Base-by-base conservation (phyloP, 2,329 filamentous ascomycete species). In the Blastomyces percursus region DNA sequence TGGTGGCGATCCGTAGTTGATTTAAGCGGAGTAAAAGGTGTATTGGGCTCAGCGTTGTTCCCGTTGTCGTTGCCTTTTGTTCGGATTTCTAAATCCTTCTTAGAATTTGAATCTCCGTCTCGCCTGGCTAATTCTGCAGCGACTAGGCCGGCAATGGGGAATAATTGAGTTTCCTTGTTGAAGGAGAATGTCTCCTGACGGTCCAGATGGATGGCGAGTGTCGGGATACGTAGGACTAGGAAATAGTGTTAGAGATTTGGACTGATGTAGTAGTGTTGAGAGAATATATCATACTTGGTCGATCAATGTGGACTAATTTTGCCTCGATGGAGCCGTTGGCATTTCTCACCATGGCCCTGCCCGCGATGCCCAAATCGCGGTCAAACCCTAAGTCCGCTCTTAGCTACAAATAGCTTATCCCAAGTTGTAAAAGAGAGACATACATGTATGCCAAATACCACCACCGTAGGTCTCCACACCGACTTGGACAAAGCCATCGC, bases 401-500 rank as follows among this genome's bases (percentile, higher is more conserved):
- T 42, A 57, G 32, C 35, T 5, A 48, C 2, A 8, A 9, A 19
- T 30, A 7, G 5, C 27, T 32, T 9, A 16, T 21, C 8, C 7
- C 11, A 9, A 12, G 32, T 56, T 12, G 21, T 12, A 30, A 50
- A 50, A 8, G 16, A 11, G 40, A 42, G 58, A 66, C 71, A 59
- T 64, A 80, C 86, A 99, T 56, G 90, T 96, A 76, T 96, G 92
- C 93, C 93, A 97, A 71, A 97, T 87, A 62, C 94, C 94, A 65
- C 94, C 94, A 61, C 94, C 94, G 72, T 99, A 99, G 1, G 91
- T 93, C 80, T 99, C 94, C 60, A 96, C 93, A 61, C 92, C 94
- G 63, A 99, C 87, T 77, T 99, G 94, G 66, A 96, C 78, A 75
- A 94, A 99, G 14, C 93, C 93, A 67, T 89, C 88, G 62, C 84